Base-by-base conservation (phyloP, 441 rosid genomes). In the Erodium trifolium region DNA sequence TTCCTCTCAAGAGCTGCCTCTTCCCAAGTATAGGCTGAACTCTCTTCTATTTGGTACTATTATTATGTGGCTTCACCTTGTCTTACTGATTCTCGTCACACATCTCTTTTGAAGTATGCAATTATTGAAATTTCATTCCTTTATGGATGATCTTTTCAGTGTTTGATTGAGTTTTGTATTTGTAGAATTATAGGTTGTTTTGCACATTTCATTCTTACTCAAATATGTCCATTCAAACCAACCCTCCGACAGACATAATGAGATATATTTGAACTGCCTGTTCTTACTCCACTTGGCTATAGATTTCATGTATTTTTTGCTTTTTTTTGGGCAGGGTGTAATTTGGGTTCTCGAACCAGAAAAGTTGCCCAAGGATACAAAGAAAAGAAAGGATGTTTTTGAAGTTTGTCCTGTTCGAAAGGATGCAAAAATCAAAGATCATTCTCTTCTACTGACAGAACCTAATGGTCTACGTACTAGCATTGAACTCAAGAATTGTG, bases 331-430 rank as follows among this genome's bases (percentile, higher is more conserved):
- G 23, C 82, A 91, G 98, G 98, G 98, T 67, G 66, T 74, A 67
- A 75, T 93, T 63, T 93, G 97, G 97, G 73, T 93, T 83, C 67
- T 93, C 71, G 95, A 91, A 72, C 37, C 88, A 65, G 90, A 85
- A 37, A 84, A 85, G 73, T 64, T 70, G 68, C 76, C 82, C 1
- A 80, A 73, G 76, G 97, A 89, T 53, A 88, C 76, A 14, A 91
- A 84, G 84, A 83, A 70, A 69, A 89, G 79, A 78, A 85, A 77
- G 68, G 87, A 85, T 0, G 18, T 78, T 35, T 47, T 83, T 66
- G 96, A 91, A 81, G 93, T 88, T 76, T 78, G 63, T 73, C 97
- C 98, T 7, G 71, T 81, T 67, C 75, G 78, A 27, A 93, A 77
- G 73, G 73, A 73, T 57, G 96, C 87, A 29, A 78, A 73, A 41